Conservation (phyloP, 768 basidiomycete species). For the Neoboletus brunneissimus region DNA sequence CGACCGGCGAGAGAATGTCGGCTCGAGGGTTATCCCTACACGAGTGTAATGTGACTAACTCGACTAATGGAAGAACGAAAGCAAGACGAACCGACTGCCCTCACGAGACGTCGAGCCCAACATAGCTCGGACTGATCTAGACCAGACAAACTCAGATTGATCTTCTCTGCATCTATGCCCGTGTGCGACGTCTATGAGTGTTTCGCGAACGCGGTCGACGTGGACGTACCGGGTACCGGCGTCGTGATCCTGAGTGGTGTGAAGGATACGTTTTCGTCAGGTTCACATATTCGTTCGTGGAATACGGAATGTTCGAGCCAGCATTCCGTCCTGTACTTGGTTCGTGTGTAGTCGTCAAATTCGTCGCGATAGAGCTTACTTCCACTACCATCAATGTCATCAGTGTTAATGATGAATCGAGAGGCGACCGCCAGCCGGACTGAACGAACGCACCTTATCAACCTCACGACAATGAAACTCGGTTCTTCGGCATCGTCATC, state of each 20-base stretch:
- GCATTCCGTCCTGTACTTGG: constrained; percentile 82
- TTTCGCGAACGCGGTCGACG: not conserved
- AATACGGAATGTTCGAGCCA: constrained; percentile 89
- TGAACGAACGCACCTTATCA: constrained; percentile 56
- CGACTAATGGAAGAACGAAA: not conserved
- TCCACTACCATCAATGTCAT: constrained; percentile 44
- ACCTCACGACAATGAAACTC: constrained; percentile 66
- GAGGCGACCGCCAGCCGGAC: not conserved
- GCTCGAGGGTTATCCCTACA: constrained; percentile 52
- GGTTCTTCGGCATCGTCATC: constrained; percentile 47
- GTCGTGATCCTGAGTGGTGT: constrained; percentile 55
- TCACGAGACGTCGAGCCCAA: constrained; percentile 45
- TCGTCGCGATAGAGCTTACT: constrained; percentile 66
- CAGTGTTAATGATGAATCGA: not conserved
- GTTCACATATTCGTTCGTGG: constrained; percentile 65
- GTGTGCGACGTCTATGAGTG: not conserved
- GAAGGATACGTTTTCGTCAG: constrained; percentile 70
- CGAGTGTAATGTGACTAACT: not conserved
- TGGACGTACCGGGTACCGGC: constrained; percentile 55
- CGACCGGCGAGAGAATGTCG: constrained; percentile 60
- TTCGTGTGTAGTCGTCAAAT: constrained; percentile 40
- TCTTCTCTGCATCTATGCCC: constrained; percentile 49
- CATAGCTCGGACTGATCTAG: constrained; percentile 66
- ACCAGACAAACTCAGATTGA: constrained; percentile 71
- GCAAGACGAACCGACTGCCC: constrained; percentile 20